Evolutionary conservation across 768 basidiomycete species (phyloP).

Genomic region (Termitomyces sp.): DNA sequence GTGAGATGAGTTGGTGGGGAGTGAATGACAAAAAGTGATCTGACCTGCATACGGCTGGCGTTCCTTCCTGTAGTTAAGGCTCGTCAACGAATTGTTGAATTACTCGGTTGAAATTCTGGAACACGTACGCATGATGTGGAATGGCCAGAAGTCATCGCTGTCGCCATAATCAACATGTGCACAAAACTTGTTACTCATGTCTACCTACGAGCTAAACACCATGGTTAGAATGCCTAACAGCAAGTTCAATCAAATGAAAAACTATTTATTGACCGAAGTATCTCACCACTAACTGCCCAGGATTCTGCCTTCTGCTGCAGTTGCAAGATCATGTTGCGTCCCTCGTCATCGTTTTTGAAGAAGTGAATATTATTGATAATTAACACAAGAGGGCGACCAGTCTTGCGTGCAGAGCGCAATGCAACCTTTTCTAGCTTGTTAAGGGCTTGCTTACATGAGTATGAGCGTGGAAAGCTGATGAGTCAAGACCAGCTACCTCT

Average conservation of each 20-base stretch:
- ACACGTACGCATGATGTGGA: conserved; percentile 55
- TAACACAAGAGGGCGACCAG: conserved; percentile 68
- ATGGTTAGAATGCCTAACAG: conserved; percentile 64
- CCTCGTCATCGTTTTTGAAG: conserved; percentile 74
- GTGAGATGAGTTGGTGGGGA: background rate
- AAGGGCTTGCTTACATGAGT: conserved; percentile 39
- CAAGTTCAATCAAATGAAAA: conserved; percentile 1
- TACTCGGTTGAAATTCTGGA: background rate
- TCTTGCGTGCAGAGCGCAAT: conserved; percentile 49
- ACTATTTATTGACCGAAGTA: background rate
- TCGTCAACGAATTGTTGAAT: conserved; percentile 2
- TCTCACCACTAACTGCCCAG: conserved; percentile 76
- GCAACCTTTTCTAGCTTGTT: conserved; percentile 88
- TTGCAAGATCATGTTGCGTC: conserved; percentile 75
- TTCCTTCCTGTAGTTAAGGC: conserved; percentile 44
- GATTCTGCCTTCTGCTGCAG: conserved; percentile 82
- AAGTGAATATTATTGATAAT: conserved; percentile 78
- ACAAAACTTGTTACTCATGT: background rate
- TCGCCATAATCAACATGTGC: conserved; percentile 7
- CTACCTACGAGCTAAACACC: conserved; percentile 67
- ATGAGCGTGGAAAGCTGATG: background rate
- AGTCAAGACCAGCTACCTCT: conserved; percentile 41
- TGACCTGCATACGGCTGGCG: conserved; percentile 70
- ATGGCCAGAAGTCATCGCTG: conserved; percentile 86
- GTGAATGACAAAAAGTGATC: conserved; percentile 8